Conservation (phyloP, 139 green algal genomes). For the Picochlorum costavermella region DNA sequence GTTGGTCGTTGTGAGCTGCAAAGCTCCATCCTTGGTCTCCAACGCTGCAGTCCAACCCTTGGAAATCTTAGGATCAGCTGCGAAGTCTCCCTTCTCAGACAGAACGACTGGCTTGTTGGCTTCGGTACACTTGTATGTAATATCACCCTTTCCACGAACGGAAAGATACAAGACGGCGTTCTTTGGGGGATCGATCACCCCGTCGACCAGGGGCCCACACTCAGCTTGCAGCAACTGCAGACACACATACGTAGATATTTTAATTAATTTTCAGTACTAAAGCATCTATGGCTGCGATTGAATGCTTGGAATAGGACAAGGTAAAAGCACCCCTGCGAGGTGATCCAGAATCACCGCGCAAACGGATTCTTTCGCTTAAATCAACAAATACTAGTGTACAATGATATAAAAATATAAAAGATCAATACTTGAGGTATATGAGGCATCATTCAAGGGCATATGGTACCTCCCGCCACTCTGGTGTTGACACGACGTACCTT, state of each 20-base stretch:
- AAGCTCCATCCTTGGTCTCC: background rate
- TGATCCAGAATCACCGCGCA: no score
- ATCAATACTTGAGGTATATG: no score
- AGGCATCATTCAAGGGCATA: no score
- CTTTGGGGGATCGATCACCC: background rate
- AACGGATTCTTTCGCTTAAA: no score
- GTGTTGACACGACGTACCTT: no score
- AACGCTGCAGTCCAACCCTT: background rate
- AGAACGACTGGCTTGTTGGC: background rate
- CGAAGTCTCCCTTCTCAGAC: background rate
- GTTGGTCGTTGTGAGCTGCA: background rate
- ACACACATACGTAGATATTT: background rate
- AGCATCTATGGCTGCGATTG: no score
- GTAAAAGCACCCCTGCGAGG: no score
- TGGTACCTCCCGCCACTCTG: no score
- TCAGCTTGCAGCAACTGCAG: background rate
- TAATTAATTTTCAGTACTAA: no score
- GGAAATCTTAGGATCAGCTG: background rate
- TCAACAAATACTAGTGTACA: no score
- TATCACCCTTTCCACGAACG: background rate
- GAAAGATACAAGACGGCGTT: background rate
- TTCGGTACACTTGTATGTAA: background rate
- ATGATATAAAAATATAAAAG: no score
- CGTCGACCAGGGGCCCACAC: background rate
- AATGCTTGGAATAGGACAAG: no score